A percentile compares a stretch with the other conserved stretches of the same genome.
Conservation (phyloP, 2,329 filamentous ascomycete species). For the Paramyrothecium sp. region DNA sequence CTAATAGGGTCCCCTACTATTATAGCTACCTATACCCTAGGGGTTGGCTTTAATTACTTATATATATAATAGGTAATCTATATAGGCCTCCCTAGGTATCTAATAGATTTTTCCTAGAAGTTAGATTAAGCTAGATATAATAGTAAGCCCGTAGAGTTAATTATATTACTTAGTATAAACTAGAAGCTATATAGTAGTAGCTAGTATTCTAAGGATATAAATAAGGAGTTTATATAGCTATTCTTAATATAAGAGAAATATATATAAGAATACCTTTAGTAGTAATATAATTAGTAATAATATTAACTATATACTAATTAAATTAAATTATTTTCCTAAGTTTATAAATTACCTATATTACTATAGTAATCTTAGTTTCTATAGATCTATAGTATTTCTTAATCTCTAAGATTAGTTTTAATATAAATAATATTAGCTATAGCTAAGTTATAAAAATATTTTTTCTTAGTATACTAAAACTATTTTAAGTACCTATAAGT, state of each 20-base stretch:
- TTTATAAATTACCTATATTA: too few species aligned
- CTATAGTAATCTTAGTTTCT: background rate
- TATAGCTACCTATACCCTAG: slow-evolving; percentile 3
- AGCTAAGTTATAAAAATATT: background rate
- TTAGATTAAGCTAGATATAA: too few species aligned
- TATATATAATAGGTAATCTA: background rate
- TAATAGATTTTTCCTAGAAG: too few species aligned
- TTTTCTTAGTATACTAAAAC: too few species aligned
- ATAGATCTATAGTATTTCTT: background rate
- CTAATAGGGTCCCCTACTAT: background rate
- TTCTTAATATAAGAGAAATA: too few species aligned
- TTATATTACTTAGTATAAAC: too few species aligned
- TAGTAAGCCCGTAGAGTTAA: too few species aligned
- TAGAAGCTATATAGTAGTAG: slow-evolving; percentile 1
- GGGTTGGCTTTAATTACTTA: slow-evolving; percentile 3
- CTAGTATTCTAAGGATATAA: background rate
- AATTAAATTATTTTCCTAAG: background rate
- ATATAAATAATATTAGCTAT: background rate
- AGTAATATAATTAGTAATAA: background rate
- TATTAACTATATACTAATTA: background rate
- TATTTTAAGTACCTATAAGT: background rate
- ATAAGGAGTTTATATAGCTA: too few species aligned
- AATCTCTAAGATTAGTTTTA: background rate
- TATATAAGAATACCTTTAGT: too few species aligned
- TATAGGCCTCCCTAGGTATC: background rate